Base-by-base conservation (phyloP, 768 basidiomycete genomes). In the Lyophyllum decastes region DNA sequence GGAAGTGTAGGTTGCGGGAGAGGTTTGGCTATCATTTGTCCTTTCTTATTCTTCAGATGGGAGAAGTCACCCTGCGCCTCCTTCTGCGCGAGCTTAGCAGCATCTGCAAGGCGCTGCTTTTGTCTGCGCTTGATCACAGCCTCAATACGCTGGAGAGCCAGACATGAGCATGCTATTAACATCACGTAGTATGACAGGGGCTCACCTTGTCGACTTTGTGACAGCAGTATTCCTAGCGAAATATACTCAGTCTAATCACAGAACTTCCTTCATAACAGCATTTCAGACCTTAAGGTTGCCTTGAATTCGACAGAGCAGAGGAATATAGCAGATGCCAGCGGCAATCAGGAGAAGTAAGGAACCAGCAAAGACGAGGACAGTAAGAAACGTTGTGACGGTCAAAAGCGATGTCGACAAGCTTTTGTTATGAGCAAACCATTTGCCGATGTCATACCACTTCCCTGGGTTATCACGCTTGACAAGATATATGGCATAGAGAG, bases 151-250 rank as follows among this genome's bases (percentile, higher is more conserved):
- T 94, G 59, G 14, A 60, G 66, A n/a, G 22, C 44, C 11, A 38
- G 35, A 25, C n/a, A n/a, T 52, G 6, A 57, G 48, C 46, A 33
- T 7, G 1, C 35, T 45, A 7, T 35, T 26, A 33, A 47, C 19
- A 12, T 19, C 7, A 45, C 24, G 45, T 27, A 30, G 40, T 10
- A 38, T 9, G 35, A 19, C 11, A 22, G 27, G 30, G 10, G 44
- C 66, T 55, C 68, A 93, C 92, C 85, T 98, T 98, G 78, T 99
- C 96, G 49, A 98, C 94, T 73, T 98, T 97, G 79, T 98, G 94
- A 71, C 95, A 98, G 73, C 92, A 93, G 75, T 97, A 98, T 81
- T 99, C 96, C 89, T 93, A 61, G 58, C 8, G 49, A 49, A 27
- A 4, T 21, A n/a, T 35, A 63, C 58, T 26, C 56, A 48, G 30